phyloP scores from a whole-genome alignment of 805 yeast genomes.

The Barnettozyma californica region DNA sequence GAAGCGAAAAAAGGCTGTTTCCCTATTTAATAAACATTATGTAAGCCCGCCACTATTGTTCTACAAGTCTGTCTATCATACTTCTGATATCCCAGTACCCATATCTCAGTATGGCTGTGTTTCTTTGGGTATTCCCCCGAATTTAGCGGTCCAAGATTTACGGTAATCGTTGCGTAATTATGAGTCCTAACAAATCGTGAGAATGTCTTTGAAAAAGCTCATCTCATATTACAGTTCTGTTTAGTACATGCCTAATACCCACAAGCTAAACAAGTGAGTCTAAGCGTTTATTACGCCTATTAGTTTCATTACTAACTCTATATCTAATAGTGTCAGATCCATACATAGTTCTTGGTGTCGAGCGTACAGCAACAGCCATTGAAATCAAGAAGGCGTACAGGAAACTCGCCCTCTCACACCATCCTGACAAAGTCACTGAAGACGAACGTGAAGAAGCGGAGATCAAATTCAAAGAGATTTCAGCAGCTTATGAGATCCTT shows the following conservation, averaged over 20 bases:
- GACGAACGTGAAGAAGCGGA: constrained; percentile 68
- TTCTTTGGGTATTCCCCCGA: too few relatives aligned
- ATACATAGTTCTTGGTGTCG: constrained; percentile 70
- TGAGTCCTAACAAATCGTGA: neutral
- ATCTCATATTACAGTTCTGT: neutral
- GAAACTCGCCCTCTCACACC: constrained; percentile 73
- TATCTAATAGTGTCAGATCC: constrained; percentile 14
- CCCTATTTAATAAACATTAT: too few relatives aligned
- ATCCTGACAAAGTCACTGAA: constrained; percentile 83
- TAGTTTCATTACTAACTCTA: neutral
- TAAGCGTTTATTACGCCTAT: neutral
- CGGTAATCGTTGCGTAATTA: neutral
- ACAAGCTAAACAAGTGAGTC: neutral
- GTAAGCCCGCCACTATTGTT: too few relatives aligned
- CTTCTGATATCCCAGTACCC: too few relatives aligned
- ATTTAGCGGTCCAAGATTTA: neutral
- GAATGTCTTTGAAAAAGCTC: neutral
- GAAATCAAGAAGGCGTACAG: constrained; percentile 86
- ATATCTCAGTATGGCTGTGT: too few relatives aligned
- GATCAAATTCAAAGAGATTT: constrained; percentile 72
- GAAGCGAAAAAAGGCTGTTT: too few relatives aligned
- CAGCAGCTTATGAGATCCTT: constrained; percentile 80
- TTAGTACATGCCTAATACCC: neutral
- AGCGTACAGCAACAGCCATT: constrained; percentile 51
- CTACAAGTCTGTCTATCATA: too few relatives aligned